phyloP scores from a whole-genome alignment of 495 filamentous ascomycete species.

The Penicillium macrosclerotiorum region DNA sequence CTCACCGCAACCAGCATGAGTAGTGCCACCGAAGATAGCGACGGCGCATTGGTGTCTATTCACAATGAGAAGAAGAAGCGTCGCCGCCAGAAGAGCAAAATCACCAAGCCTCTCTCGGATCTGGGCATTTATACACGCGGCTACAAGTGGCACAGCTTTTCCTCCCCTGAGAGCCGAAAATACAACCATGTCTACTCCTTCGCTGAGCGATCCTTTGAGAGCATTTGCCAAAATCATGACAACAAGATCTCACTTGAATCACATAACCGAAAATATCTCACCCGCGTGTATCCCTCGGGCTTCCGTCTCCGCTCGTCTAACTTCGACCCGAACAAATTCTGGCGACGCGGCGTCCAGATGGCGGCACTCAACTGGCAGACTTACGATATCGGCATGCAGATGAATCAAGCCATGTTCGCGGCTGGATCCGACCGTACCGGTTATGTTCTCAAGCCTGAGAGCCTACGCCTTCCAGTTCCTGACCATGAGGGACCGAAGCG shows the following conservation, averaged over 20 bases:
- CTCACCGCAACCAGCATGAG: constrained; percentile 56
- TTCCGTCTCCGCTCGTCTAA: constrained; percentile 82
- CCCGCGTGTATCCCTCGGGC: constrained; percentile 86
- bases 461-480: constrained; percentile 62
- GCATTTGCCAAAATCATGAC: constrained; percentile 66
- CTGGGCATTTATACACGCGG: constrained; percentile 88
- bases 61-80: constrained; percentile 53
- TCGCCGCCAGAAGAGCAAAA: constrained; percentile 71
- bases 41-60: constrained; percentile 40
- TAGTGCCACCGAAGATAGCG: constrained; percentile 65
- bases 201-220: constrained; percentile 78
- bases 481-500: constrained; percentile 37
- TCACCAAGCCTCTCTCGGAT: constrained; percentile 75
- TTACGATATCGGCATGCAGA: constrained; percentile 88
- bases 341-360: constrained; percentile 96
- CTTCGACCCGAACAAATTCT: constrained; percentile 87
- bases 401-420: constrained; percentile 99
- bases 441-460: constrained; percentile 89
- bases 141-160: constrained; percentile 78
- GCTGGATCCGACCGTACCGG: constrained; percentile 82
- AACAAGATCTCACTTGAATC: constrained; percentile 72
- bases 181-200: constrained; percentile 95
- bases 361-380: constrained; percentile 98
- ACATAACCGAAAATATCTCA: constrained; percentile 89
- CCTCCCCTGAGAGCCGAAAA: constrained; percentile 69